Percentiles rank a stretch among this genome's conserved stretches.
Evolutionary conservation across 225 moss, liverwort and hornwort species (phyloP).

Genomic region (Physcomitrellopsis africana): DNA sequence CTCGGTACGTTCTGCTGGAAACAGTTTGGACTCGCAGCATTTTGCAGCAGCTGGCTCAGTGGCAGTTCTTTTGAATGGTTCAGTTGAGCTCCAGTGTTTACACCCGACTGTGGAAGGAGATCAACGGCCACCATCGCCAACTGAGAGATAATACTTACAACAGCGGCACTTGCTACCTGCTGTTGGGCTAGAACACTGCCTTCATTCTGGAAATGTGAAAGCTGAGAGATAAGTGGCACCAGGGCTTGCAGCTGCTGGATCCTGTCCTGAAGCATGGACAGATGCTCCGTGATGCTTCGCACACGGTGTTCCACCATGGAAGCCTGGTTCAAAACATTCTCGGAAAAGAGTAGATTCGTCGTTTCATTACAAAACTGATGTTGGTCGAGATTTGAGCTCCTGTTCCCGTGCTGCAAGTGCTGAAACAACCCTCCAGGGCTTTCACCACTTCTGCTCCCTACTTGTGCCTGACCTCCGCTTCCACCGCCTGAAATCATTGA

Average conservation of each 20-base stretch:
- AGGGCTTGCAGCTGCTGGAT: slow-evolving; percentile 81
- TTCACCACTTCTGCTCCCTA: slow-evolving; percentile 22
- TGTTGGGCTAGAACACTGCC: slow-evolving; percentile 64
- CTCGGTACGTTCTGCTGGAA: slow-evolving; percentile 45
- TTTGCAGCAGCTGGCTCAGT: slow-evolving; percentile 62
- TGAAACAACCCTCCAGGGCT: slow-evolving; percentile 46
- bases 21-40: slow-evolving; percentile 48
- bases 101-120: slow-evolving; percentile 47
- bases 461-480: slow-evolving; percentile 38
- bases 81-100: slow-evolving; percentile 35
- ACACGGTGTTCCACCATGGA: slow-evolving; percentile 55
- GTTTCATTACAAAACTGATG: slow-evolving; percentile 47
- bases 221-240: slow-evolving; percentile 68
- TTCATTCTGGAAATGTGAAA: slow-evolving; percentile 46
- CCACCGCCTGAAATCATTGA: slow-evolving; percentile 36
- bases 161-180: slow-evolving; percentile 66
- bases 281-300: slow-evolving; percentile 64
- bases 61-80: slow-evolving; percentile 43
- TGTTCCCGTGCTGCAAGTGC: slow-evolving; percentile 47
- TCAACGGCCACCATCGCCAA: slow-evolving; percentile 67
- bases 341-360: slow-evolving; percentile 32
- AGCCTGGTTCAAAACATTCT: slow-evolving; percentile 34
- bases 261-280: slow-evolving; percentile 75
- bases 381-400: slow-evolving; percentile 45
- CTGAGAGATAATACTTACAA: slow-evolving; percentile 75